Base-by-base conservation (phyloP, 306 rosid genomes). In the Citrullus mucosospermus region DNA sequence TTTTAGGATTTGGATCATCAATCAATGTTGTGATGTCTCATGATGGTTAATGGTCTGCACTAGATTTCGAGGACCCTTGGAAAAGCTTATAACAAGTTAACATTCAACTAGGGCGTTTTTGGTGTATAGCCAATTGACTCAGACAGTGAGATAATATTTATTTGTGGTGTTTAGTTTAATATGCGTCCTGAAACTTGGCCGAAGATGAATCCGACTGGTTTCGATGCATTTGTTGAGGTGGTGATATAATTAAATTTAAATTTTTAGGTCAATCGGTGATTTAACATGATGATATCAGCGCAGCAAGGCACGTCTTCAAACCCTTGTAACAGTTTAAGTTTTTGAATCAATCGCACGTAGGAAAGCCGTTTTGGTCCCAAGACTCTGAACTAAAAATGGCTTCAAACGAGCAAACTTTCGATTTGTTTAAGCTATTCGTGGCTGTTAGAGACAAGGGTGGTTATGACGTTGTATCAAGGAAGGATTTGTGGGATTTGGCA, bases 391-490 rank as follows among this genome's bases (percentile, higher is more conserved):
- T 77, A 66, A 78, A 46, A 65, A 88, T 78, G 81, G 80, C 85
- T 79, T 61, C 70, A 55, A 71, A 76, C 63, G 91, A 90, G 80
- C 84, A 82, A 53, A 32, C 80, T 2, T 85, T 88, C 63, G 90
- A 89, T 84, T 90, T 92, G 89, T 86, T 87, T 77, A 87, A 87
- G 88, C 90, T 95, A 9, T 92, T 88, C 74, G 69, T 83, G 88
- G 88, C 81, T 78, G 97, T 92, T 79, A 89, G 89, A 81, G 86
- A 83, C 69, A 87, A 88, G 59, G 98, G 98, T 80, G 98, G 98
- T 36, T 91, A 81, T 78, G 86, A 84, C 8, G 85, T 34, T 30
- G 82, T 90, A 34, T 83, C 86, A 6, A 43, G 82, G 34, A 66
- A 51, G 1, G 80, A 80, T 63, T 67, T 86, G 48, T 94, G 98